Conservation (phyloP, 148 eudicot species). For the Camellia japonica region DNA sequence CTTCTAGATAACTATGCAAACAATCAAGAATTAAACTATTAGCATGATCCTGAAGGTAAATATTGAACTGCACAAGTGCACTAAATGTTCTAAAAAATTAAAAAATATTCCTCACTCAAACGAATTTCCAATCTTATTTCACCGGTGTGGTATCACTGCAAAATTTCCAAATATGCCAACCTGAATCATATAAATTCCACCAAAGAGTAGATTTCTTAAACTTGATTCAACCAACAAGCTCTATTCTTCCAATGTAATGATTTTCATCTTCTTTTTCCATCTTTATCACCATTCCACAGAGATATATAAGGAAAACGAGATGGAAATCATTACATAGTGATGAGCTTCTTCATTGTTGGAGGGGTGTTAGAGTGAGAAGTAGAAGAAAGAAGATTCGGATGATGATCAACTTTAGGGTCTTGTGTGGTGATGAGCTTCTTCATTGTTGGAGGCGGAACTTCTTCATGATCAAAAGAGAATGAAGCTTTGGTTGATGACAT, state of each 20-base stretch:
- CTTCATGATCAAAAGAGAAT: too few species aligned
- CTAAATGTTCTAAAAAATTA: background rate
- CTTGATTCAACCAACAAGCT: background rate
- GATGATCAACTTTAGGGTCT: too few species aligned
- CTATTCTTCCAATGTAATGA: background rate
- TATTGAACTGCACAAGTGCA: background rate
- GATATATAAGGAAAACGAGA: too few species aligned
- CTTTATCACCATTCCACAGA: background rate
- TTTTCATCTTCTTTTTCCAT: background rate
- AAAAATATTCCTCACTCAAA: background rate
- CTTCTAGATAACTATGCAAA: background rate
- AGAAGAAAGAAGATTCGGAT: too few species aligned
- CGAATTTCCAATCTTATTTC: background rate
- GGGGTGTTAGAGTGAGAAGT: too few species aligned
- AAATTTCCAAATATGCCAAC: background rate
- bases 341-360: too few species aligned
- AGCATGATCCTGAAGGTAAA: background rate
- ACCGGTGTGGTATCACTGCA: background rate
- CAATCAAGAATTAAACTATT: background rate
- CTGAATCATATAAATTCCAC: background rate
- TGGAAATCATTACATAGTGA: too few species aligned
- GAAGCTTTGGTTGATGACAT: too few species aligned
- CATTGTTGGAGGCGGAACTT: too few species aligned
- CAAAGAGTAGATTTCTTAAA: background rate
- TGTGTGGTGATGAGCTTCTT: too few species aligned